Evolutionary conservation across 306 rosid species (phyloP).

Genomic region (Acacia melanoxylon): DNA sequence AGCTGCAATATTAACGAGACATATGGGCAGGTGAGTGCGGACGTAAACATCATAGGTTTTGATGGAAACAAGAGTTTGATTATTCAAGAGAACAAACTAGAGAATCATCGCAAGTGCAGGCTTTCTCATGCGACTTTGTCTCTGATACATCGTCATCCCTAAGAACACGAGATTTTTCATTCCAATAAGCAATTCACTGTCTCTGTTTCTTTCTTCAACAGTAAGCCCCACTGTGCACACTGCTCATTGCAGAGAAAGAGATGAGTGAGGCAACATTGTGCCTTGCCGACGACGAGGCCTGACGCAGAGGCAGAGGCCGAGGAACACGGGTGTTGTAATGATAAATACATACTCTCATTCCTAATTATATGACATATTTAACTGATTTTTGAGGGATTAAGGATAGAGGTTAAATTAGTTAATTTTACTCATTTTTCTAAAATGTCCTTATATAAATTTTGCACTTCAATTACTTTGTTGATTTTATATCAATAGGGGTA

Average conservation of each 20-base stretch:
- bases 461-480: too few species aligned
- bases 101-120: background rate
- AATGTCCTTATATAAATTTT: too few species aligned
- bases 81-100: background rate
- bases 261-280: background rate
- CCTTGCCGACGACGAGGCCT: background rate
- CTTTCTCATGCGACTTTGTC: slow-evolving; percentile 27
- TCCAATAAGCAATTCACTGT: background rate
- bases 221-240: background rate
- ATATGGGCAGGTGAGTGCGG: background rate
- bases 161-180: background rate
- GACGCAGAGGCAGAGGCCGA: background rate
- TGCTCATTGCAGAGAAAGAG: background rate
- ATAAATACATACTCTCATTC: too few species aligned
- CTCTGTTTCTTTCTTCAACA: background rate
- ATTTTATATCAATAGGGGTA: too few species aligned
- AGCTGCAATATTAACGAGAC: background rate
- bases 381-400: too few species aligned
- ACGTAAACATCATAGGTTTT: background rate
- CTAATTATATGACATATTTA: too few species aligned
- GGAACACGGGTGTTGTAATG: background rate
- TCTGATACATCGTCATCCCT: background rate
- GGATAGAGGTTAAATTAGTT: too few species aligned
- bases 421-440: too few species aligned
- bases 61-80: background rate